phyloP scores from a whole-genome alignment of 2,329 filamentous ascomycete genomes.

The Ophioceras dolichostomum region DNA sequence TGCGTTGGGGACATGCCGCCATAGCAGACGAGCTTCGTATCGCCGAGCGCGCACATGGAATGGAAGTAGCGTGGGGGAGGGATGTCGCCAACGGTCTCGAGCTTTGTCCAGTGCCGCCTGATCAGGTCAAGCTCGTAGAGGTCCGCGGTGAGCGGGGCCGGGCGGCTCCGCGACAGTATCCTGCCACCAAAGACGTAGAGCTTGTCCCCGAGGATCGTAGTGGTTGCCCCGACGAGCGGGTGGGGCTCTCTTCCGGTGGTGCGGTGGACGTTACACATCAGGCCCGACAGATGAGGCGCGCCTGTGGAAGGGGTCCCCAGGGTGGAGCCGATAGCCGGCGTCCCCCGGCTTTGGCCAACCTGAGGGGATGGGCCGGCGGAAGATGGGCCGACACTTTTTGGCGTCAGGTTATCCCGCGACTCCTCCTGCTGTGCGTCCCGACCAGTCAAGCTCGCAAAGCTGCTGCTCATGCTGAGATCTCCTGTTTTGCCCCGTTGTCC shows the following conservation, averaged over 20 bases:
- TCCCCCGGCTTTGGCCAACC: slow-evolving; percentile 23
- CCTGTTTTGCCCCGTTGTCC: background rate
- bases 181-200: slow-evolving; percentile 93
- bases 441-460: slow-evolving; percentile 25
- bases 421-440: slow-evolving; percentile 35
- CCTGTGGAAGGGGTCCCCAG: slow-evolving; percentile 30
- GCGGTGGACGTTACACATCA: slow-evolving; percentile 63
- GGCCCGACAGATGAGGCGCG: slow-evolving; percentile 44
- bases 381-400: slow-evolving; percentile 38
- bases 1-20: slow-evolving; percentile 87
- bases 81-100: slow-evolving; percentile 73
- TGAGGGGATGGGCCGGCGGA: slow-evolving; percentile 47
- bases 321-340: slow-evolving; percentile 20
- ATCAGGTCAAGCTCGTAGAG: slow-evolving; percentile 91
- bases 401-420: slow-evolving; percentile 33
- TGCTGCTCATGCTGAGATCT: slow-evolving; percentile 25
- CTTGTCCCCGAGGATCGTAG: slow-evolving; percentile 89
- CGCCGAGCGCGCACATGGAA: slow-evolving; percentile 84
- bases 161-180: slow-evolving; percentile 70
- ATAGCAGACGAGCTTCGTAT: slow-evolving; percentile 95
- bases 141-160: slow-evolving; percentile 71
- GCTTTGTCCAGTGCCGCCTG: slow-evolving; percentile 81
- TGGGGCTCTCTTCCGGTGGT: slow-evolving; percentile 89
- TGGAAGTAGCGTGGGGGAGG: slow-evolving; percentile 94
- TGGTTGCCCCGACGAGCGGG: slow-evolving; percentile 86